Evolutionary conservation across 352 stramenopile species (phyloP), one percentile per base, ranked within the genome.

Genomic region (Pythium brachiatum): DNA sequence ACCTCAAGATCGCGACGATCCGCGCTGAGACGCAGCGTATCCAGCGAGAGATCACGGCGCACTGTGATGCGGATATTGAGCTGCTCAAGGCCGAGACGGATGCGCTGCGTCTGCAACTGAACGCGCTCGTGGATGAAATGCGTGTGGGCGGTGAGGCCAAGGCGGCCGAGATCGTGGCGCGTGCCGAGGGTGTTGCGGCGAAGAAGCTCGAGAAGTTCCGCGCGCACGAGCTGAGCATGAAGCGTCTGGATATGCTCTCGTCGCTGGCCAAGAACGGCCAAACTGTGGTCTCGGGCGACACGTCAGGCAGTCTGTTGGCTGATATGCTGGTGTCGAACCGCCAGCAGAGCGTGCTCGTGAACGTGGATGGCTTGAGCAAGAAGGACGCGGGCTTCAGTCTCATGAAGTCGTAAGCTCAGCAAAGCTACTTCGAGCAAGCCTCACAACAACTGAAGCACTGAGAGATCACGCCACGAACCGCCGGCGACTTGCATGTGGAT

Each of bases 241-340:
- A 72, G 57, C 57, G 57, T 1, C 64, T 75, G 15, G 64, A 75
- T 8, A 57, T 75, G 50, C 64, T 66, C 18, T 39, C 41, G 43
- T 62, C 69, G 47, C 50, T 75, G 26, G 43, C 64, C 20, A 66
- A 71, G 57, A 71, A 71, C 58, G 62, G 67, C 46, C 44, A 71
- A 38, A 60, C 52, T 0, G 64, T 71, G 6, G 57, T 71, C 53
- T 71, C 64, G 53, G 64, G 64, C 23, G 64, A 71, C 29, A 66
- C 64, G 20, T 71, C 64, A 18, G 54, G 54, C 53, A 71, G 48
- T 36, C 39, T 71, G 27, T 44, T 75, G 16, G 69, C 69, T 7
- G 69, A 75, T 44, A 68, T 75, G 56, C 57, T 75, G 18, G 69
- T 75, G 21, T 65, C 69, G 48, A 68, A 75, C 60, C 69, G 67